Percentiles rank a stretch among this genome's conserved stretches.
Conservation (phyloP, 495 filamentous ascomycete genomes). For the Xeromyces bisporus region DNA sequence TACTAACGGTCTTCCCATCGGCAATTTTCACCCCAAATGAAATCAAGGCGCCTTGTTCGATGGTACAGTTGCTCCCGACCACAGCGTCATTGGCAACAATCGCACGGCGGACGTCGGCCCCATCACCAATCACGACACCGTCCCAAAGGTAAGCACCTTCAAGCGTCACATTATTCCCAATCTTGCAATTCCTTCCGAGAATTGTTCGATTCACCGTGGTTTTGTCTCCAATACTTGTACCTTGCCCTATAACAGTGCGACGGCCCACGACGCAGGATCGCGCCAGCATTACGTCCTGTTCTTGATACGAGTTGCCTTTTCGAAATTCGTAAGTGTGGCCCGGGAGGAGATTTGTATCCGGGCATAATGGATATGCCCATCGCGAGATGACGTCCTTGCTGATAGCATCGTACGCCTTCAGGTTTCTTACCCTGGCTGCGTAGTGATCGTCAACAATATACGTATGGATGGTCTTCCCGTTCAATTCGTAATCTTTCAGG, state of each 20-base stretch:
- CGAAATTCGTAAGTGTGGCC: constrained; percentile 57
- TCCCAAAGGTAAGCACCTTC: constrained; percentile 86
- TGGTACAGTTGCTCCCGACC: constrained; percentile 49
- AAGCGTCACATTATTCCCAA: constrained; percentile 69
- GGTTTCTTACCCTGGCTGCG: constrained; percentile 63
- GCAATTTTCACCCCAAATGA: constrained; percentile 62
- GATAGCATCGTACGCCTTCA: constrained; percentile 84
- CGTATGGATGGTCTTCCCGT: constrained; percentile 89
- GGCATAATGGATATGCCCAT: constrained; percentile 87
- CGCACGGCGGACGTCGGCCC: constrained; percentile 47
- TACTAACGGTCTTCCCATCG: constrained; percentile 36
- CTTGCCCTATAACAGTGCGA: constrained; percentile 58
- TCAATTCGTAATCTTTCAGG: constrained; percentile 89
- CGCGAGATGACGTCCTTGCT: constrained; percentile 71
- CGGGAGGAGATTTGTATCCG: constrained; percentile 67
- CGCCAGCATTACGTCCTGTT: constrained; percentile 52
- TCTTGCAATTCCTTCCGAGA: constrained; percentile 66
- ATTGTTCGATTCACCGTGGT: constrained; percentile 52
- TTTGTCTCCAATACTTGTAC: constrained; percentile 57
- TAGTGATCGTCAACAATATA: constrained; percentile 65
- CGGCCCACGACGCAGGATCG: constrained; percentile 47
- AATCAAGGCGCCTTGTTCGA: constrained; percentile 59
- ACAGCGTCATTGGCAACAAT: constrained; percentile 56
- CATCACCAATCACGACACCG: constrained; percentile 55
- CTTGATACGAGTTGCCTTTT: constrained; percentile 51